These are phyloP conservation scores for Mycena leptocephala DNA, from an alignment of 768 basidiomycete genomes.

Conservation along the genomic window DNA sequence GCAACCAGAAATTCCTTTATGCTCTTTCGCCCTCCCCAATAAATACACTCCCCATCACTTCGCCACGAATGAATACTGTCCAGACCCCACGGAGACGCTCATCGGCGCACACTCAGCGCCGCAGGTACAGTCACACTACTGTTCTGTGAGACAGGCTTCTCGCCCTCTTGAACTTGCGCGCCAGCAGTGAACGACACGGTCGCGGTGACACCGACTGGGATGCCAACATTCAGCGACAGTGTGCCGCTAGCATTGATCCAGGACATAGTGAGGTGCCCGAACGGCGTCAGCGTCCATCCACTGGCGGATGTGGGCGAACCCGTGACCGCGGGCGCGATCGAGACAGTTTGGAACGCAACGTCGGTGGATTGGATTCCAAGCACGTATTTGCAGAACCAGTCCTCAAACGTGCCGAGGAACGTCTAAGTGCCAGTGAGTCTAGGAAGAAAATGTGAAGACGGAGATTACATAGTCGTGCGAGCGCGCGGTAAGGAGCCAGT, in stretches of 20 bases:
- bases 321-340: conserved; percentile 41
- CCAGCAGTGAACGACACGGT: conserved; percentile 34
- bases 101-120: background rate
- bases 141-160: conserved; percentile 17
- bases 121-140: background rate
- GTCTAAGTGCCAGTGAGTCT: conserved; percentile 31
- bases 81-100: conserved; percentile 32
- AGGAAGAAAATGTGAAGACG: background rate
- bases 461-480: conserved; percentile 47
- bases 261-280: conserved; percentile 45
- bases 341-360: conserved; percentile 43
- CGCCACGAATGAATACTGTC: conserved; percentile 37
- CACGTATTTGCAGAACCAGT: conserved; percentile 49
- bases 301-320: conserved; percentile 33
- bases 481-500: conserved; percentile 47
- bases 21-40: no score
- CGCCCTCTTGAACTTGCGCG: conserved; percentile 28
- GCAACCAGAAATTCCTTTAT: no score
- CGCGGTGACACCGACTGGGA: conserved; percentile 43
- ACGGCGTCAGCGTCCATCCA: conserved; percentile 49
- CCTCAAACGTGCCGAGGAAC: conserved; percentile 51
- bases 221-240: conserved; percentile 35
- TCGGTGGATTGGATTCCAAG: conserved; percentile 45
- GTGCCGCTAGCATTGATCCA: conserved; percentile 33
- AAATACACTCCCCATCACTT: background rate